Base-by-base conservation (phyloP, 768 basidiomycete species). In the Amylocystis lapponica region DNA sequence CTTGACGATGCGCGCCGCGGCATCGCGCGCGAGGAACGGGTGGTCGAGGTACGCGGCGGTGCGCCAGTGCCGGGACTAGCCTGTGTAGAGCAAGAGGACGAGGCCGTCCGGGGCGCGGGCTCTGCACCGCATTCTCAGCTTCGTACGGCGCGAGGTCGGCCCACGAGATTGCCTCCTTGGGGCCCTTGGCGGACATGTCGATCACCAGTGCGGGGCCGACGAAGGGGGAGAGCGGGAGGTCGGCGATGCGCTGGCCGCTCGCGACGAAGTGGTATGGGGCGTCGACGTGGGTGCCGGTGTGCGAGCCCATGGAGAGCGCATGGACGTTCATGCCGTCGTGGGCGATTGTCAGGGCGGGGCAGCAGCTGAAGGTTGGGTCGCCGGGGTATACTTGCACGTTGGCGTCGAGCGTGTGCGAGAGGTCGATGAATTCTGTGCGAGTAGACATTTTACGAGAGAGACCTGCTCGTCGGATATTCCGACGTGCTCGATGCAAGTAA, bases 201-300 rank as follows among this genome's bases (percentile, higher is more conserved):
- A 84, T 53, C 1, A 83, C 59, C 11, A 74, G 49, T 14, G 70
- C 74, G 3, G 74, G 76, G 2, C 53, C 57, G 9, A 84, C 58
- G 44, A 84, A 71, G 10, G 66, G 59, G 0, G 64, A 57, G 5
- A 84, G 65, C 1, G 75, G 69, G 21, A 87, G 63, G 37, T 81
- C 68, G 47, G 80, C 75, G 27, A 86, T 64, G 5, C 74, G 75
- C 36, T 63, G 62, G 1, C 80, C 83, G 17, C 69, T 62, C 2
- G 66, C 64, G 57, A 81, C 53, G 63, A 86, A 86, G 52, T 88
- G 86, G 34, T 71, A 76, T 1, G 86, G 86, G 1, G 85, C 83
- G 51, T 89, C 86, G 59, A 88, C 69, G 62, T 89, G 86, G 0
- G 86, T 88, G 33, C 86, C 86, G 0, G 78, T 78, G 52, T 88